These are phyloP conservation scores for Scheffersomyces insectosa DNA, from an alignment of 1,139 yeast genomes.

Conservation along the genomic window DNA sequence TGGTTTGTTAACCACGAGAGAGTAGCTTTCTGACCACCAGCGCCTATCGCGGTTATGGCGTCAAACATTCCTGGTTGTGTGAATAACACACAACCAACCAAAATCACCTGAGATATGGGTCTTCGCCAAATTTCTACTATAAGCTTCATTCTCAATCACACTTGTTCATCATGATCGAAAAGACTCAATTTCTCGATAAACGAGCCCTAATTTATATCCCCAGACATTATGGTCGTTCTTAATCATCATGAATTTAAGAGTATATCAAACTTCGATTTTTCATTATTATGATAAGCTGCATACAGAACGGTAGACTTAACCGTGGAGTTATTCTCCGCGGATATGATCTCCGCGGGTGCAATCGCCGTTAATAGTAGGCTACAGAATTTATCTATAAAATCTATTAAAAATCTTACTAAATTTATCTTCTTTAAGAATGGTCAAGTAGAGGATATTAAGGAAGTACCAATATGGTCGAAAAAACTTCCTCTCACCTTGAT, in stretches of 20 bases:
- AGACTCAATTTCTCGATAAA: background rate
- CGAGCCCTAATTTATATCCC: background rate
- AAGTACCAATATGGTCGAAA: background rate
- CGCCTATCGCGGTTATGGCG: conserved; percentile 2
- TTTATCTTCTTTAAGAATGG: background rate
- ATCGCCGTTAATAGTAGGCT: background rate
- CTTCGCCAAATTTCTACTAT: background rate
- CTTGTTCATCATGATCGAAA: background rate
- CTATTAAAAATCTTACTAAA: background rate
- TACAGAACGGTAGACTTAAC: background rate
- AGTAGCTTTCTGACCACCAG: conserved; percentile 1
- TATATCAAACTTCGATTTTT: background rate
- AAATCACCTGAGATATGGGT: conserved; percentile 1
- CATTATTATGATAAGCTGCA: background rate
- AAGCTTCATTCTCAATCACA: background rate
- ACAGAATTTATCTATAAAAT: background rate
- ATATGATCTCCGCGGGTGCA: background rate
- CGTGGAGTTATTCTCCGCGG: background rate
- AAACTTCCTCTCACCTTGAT: conserved; percentile 1
- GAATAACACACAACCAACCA: conserved; percentile 2
- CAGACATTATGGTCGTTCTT: background rate
- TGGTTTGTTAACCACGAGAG: conserved; percentile 1
- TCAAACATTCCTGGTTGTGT: conserved; percentile 3
- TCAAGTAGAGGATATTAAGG: background rate
- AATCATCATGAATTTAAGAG: background rate